These are phyloP conservation scores for Backusella mclennaniae DNA, from an alignment of 192 early-diverging fungal genomes.

Conservation along the genomic window DNA sequence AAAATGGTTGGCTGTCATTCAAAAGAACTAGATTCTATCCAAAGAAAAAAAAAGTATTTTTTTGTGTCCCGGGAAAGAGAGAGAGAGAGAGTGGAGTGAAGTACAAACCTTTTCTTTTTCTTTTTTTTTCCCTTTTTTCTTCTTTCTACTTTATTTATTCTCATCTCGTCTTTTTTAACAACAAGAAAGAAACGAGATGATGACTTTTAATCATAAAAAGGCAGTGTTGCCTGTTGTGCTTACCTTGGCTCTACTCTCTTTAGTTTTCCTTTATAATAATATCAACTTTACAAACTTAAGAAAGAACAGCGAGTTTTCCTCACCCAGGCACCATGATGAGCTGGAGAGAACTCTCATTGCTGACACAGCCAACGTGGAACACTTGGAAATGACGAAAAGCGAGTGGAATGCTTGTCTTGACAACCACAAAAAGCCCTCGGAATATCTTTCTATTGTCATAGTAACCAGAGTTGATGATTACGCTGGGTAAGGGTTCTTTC, in stretches of 20 bases:
- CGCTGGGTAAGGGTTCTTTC: conserved; percentile 28
- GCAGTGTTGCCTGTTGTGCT: background rate
- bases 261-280: conserved; percentile 5
- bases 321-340: background rate
- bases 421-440: conserved; percentile 9
- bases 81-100: background rate
- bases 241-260: background rate
- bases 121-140: background rate
- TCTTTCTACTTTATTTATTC: background rate
- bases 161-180: background rate
- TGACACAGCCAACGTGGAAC: background rate
- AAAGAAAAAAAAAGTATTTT: background rate
- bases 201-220: conserved; percentile 2
- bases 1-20: background rate
- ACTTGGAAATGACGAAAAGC: conserved; percentile 16
- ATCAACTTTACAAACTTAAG: background rate
- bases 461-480: conserved; percentile 39
- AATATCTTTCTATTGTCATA: conserved; percentile 36
- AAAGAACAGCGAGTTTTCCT: background rate
- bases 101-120: background rate
- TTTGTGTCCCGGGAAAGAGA: background rate
- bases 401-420: conserved; percentile 26
- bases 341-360: background rate
- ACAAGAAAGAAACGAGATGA: background rate
- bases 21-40: background rate